Evolutionary conservation across 306 rosid genomes (phyloP).

Genomic region (Cucurbita argyrosperma): DNA sequence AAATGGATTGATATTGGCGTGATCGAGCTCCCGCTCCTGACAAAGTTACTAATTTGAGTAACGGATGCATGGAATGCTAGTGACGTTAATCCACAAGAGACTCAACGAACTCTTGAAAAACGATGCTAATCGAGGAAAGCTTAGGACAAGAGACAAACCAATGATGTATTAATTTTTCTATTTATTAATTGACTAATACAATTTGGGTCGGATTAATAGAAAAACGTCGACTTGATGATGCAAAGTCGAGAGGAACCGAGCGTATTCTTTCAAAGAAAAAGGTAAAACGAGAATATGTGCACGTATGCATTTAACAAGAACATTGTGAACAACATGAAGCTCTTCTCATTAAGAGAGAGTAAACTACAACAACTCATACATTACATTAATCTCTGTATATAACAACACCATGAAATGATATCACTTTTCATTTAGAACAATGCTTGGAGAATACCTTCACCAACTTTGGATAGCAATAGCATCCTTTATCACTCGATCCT

Average conservation of each 20-base stretch:
- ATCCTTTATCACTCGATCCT: constrained; percentile 9
- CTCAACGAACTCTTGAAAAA: background rate
- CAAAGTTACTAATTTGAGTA: no score
- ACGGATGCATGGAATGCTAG: background rate
- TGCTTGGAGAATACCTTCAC: constrained; percentile 33
- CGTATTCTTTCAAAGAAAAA: background rate
- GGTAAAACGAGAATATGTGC: background rate
- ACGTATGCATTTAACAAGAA: background rate
- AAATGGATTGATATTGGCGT: no score
- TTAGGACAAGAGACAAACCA: background rate
- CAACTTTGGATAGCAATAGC: constrained; percentile 29
- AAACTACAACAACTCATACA: background rate
- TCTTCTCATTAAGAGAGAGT: background rate
- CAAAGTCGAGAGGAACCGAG: no score
- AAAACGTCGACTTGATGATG: no score
- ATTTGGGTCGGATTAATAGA: no score
- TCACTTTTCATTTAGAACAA: constrained; percentile 8
- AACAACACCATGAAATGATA: background rate
- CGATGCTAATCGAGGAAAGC: background rate
- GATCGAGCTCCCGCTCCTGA: no score
- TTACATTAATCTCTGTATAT: background rate
- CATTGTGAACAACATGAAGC: background rate
- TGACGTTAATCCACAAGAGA: background rate
- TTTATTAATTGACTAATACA: no score
- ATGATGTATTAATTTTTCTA: no score